phyloP scores from a whole-genome alignment of 805 yeast species.

The Kuraishia borneana region DNA sequence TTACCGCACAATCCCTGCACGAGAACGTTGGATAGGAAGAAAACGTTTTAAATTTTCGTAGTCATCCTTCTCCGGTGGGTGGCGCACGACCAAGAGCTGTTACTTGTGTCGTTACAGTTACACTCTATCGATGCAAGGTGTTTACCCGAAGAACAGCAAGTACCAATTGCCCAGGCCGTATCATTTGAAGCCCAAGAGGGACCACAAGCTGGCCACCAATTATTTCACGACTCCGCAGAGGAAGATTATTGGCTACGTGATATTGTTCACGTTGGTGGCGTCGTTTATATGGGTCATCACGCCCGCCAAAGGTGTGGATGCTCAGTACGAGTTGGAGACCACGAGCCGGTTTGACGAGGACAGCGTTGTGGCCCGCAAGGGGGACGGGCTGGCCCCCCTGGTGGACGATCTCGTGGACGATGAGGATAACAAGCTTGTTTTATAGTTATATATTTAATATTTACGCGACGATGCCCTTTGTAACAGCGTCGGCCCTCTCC shows the following conservation, averaged over 20 bases:
- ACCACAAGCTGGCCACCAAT: conserved; percentile 12
- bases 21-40: no score
- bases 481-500: conserved; percentile 70
- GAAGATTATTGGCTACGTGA: conserved; percentile 26
- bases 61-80: neutral
- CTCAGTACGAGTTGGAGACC: conserved; percentile 8
- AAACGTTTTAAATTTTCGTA: no score
- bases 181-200: conserved; percentile 16
- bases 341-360: conserved; percentile 1
- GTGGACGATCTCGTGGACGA: conserved; percentile 7
- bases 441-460: no score
- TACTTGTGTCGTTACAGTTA: neutral
- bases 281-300: conserved; percentile 17
- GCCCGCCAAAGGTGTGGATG: conserved; percentile 13
- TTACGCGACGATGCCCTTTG: conserved; percentile 35
- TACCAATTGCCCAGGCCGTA: conserved; percentile 33
- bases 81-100: neutral
- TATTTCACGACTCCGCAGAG: conserved; percentile 37
- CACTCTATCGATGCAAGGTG: conserved; percentile 20
- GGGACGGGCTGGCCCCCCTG: conserved; percentile 8
- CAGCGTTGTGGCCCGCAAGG: neutral
- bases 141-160: conserved; percentile 10
- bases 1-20: no score
- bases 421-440: conserved; percentile 1
- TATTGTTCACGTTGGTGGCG: conserved; percentile 21